Percentiles rank a stretch among this genome's conserved stretches.
phyloP scores from a whole-genome alignment of 192 early-diverging fungal genomes.

The Haplosporangium gracile region DNA sequence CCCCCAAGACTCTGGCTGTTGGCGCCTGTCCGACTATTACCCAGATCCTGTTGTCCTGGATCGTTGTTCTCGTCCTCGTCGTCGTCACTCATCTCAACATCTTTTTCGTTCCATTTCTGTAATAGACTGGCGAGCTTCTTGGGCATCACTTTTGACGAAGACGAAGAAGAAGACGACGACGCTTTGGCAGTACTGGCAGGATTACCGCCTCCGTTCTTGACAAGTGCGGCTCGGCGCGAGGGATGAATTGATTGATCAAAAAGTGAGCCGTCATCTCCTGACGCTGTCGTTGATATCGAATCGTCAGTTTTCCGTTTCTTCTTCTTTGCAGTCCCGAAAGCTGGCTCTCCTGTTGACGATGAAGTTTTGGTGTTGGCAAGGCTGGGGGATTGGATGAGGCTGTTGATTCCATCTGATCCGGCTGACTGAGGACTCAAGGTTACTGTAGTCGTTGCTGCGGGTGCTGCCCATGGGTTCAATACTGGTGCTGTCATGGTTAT shows the following conservation, averaged over 20 bases:
- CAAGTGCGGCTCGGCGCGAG: slow-evolving; percentile 28
- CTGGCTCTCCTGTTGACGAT: background rate
- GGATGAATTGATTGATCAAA: slow-evolving; percentile 37
- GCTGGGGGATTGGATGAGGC: background rate
- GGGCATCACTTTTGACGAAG: slow-evolving; percentile 39
- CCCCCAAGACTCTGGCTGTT: slow-evolving; percentile 37
- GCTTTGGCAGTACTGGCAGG: background rate
- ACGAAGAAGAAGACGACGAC: background rate
- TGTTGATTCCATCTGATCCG: background rate
- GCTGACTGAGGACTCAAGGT: background rate
- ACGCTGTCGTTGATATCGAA: background rate
- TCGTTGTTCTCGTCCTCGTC: background rate
- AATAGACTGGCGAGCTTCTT: slow-evolving; percentile 44
- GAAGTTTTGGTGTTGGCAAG: background rate
- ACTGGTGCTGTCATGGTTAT: background rate
- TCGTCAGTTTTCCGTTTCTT: slow-evolving; percentile 15
- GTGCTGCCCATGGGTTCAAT: background rate
- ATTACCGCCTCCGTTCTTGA: background rate
- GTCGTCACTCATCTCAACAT: slow-evolving; percentile 21
- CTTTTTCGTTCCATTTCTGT: slow-evolving; percentile 53
- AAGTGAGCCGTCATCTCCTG: background rate
- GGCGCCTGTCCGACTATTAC: slow-evolving; percentile 18
- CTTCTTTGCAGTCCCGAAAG: slow-evolving; percentile 11
- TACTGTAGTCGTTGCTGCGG: too few relatives aligned
- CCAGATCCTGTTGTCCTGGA: background rate